Base-by-base conservation (phyloP, 2,329 filamentous ascomycete genomes). In the Penicillium palitans region DNA sequence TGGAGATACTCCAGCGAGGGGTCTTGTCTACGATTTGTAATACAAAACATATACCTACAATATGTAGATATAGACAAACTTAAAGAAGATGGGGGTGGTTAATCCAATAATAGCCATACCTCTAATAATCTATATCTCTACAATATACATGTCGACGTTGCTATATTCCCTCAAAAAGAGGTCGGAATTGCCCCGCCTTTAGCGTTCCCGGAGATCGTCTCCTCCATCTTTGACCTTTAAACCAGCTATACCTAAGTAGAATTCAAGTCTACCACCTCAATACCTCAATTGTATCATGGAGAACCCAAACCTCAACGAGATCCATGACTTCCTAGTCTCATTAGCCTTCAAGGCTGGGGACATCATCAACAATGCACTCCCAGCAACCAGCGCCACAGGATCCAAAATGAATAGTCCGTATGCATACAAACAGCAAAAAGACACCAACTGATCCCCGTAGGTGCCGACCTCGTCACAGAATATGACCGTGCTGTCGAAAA, bases 401-500 rank as follows among this genome's bases (percentile, higher is more conserved):
- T 79, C 78, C 17, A 81, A 80, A 65, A 78, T 79, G 66, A 81
- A 80, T 66, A 78, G 76, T 79, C 60, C 44, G 71, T 68, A 13
- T 40, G 24, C 17, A 27, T 15, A 42, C 19, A 45, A 12, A 31
- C 25, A 44, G 33, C 25, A 27, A 25, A 25, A n/a, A n/a, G 13
- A 51, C 13, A 47, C 47, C 2, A 55, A 29, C 54, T 56, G 27
- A 53, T 44, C 5, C 35, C 35, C 21, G 13, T 33, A 83, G 81
- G 82, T 53, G 83, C 83, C 58, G 84, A 87, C 67, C 78, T 87
- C 35, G 85, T 87, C 19, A 87, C 85, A 8, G 83, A 87, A 73
- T 87, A 84, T 57, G 85, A 87, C 71, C 82, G 80, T 61, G 84
- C 83, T 6, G 84, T 87, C 35, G 84, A 87, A 68, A 79, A 77